Base-by-base conservation (phyloP, 768 basidiomycete species). In the Zangia roseola region DNA sequence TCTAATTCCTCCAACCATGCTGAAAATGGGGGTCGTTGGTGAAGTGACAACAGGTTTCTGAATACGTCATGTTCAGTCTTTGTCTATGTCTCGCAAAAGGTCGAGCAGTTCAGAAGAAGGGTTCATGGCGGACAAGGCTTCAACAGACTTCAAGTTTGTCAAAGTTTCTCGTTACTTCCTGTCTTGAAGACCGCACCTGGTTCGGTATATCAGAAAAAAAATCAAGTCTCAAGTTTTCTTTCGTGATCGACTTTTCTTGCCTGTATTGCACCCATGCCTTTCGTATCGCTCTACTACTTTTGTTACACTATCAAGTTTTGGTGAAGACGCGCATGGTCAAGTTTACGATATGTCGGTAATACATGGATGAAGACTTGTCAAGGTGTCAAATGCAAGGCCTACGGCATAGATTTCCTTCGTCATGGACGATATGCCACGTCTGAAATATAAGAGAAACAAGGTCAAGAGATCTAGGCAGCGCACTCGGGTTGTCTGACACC, bases 171-270 rank as follows among this genome's bases (percentile, higher is more conserved):
- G 67, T 74, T 73, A 70, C 71, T 74, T 68, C 61, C 63, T 71
- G 63, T 69, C 70, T 68, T 72, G 74, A 73, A 76, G 73, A 75
- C 56, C 57, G 53, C 56, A 68, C 73, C 57, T 67, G 73, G 77
- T 78, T 77, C 77, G 74, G 74, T 82, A 79, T 68, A 65, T 72
- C 71, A 77, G 71, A 77, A 70, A 71, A 72, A 72, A 71, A 72
- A 65, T 71, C 80, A 82, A 83, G 79, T 80, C 81, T 77, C 81
- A 83, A 83, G 81, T 84, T 71, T 77, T 71, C 68, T 74, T 63
- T 74, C 74, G 71, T 75, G 74, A 67, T 71, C 78, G 65, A 71
- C 72, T 69, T 78, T 75, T 79, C 74, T 74, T 74, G 68, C 69
- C 75, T 65, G 69, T 71, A 69, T 59, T 64, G 55, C 55, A 51